Evolutionary conservation across 2,329 filamentous ascomycete genomes (phyloP).

Genomic region (Fusarium burgessii): DNA sequence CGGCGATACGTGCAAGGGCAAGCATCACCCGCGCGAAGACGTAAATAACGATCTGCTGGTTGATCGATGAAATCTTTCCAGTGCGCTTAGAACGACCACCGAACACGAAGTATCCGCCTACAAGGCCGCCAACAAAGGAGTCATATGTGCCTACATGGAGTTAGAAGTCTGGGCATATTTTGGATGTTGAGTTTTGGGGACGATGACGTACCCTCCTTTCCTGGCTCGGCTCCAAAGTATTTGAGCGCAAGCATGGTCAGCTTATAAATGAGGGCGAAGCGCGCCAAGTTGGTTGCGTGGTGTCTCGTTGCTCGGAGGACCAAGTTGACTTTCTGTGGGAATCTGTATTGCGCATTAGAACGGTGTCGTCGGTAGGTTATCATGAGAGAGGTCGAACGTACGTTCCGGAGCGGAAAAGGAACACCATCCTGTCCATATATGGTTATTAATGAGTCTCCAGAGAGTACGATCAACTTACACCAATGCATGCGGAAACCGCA

Average conservation of each 20-base stretch:
- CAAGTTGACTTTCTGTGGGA: constrained; percentile 81
- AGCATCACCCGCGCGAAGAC: constrained; percentile 93
- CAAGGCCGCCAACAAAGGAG: constrained; percentile 84
- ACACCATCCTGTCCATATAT: constrained; percentile 78
- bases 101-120: constrained; percentile 95
- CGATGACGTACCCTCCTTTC: constrained; percentile 67
- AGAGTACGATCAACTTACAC: constrained; percentile 63
- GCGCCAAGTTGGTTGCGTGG: constrained; percentile 91
- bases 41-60: constrained; percentile 98
- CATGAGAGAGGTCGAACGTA: constrained; percentile 57
- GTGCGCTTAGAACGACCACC: constrained; percentile 72
- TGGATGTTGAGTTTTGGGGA: not conserved
- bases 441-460: constrained; percentile 19
- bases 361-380: not conserved
- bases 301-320: constrained; percentile 88
- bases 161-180: not conserved
- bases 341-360: constrained; percentile 50
- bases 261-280: constrained; percentile 94
- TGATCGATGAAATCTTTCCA: constrained; percentile 81
- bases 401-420: constrained; percentile 93
- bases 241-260: constrained; percentile 80
- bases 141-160: constrained; percentile 73
- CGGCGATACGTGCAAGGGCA: constrained; percentile 83
- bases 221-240: constrained; percentile 66
- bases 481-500: constrained; percentile 96